Conservation (phyloP, 1,284 basidiomycete genomes). For the Pascua guehoae region DNA sequence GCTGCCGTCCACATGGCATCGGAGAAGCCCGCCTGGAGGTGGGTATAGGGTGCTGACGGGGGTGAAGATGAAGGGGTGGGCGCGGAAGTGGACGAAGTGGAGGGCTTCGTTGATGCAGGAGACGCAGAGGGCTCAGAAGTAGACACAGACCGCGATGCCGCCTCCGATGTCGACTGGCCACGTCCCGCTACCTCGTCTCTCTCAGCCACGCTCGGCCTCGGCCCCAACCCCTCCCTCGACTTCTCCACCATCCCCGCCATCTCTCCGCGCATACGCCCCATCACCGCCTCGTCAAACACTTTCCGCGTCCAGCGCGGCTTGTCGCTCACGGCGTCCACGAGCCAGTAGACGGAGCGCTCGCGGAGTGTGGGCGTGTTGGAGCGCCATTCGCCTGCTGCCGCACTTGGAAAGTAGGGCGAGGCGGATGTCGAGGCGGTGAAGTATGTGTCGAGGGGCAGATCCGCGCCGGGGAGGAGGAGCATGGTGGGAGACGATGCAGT, state of each 20-base stretch:
- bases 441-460: background rate
- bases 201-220: background rate
- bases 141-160: no score
- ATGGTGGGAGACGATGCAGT: no score
- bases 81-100: no score
- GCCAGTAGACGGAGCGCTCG: constrained; percentile 10
- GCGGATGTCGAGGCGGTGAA: background rate
- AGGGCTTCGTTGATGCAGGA: no score
- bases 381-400: constrained; percentile 1
- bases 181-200: background rate
- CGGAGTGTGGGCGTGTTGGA: constrained; percentile 7
- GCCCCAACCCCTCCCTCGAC: background rate
- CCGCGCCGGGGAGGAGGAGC: background rate
- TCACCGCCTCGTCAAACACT: constrained; percentile 7
- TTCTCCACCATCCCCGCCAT: background rate
- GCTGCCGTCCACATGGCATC: constrained; percentile 11
- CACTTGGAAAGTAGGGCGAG: no score
- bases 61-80: background rate
- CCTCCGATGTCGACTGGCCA: background rate
- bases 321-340: constrained; percentile 12
- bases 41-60: no score
- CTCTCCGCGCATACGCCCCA: constrained; percentile 10
- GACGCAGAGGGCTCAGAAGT: no score
- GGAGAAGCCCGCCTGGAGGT: constrained; percentile 5
- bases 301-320: constrained; percentile 11